Evolutionary conservation across 768 basidiomycete genomes (phyloP).

Genomic region (Hemileccinum rubropunctum): DNA sequence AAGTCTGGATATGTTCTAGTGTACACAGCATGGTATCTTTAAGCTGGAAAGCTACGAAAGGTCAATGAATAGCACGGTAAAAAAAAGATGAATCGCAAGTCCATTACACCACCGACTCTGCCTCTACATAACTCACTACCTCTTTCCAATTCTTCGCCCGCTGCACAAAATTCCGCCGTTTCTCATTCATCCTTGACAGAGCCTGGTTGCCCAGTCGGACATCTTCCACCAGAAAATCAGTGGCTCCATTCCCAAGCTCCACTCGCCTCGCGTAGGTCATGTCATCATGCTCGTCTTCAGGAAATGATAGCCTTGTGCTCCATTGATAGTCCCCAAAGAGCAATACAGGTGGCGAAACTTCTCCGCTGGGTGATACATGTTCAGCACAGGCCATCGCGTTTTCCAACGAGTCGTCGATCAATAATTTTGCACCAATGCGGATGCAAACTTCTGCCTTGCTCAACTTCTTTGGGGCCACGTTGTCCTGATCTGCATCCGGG

Average conservation of each 20-base stretch:
- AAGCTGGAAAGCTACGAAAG: too few species aligned
- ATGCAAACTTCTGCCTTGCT: conserved; percentile 74
- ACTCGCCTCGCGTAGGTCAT: conserved; percentile 53
- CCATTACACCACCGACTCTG: background rate
- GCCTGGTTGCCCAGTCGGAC: conserved; percentile 26
- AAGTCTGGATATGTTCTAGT: too few species aligned
- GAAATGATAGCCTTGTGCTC: conserved; percentile 58
- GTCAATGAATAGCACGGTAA: too few species aligned
- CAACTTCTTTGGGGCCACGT: conserved; percentile 49
- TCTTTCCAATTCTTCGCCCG: conserved; percentile 65
- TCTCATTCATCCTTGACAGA: conserved; percentile 42
- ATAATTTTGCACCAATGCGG: conserved; percentile 56
- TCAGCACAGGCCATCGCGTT: conserved; percentile 63
- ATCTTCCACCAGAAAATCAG: conserved; percentile 58
- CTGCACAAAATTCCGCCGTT: conserved; percentile 41
- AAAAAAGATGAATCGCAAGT: too few species aligned
- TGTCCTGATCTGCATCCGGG: conserved; percentile 21
- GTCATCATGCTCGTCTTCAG: conserved; percentile 45
- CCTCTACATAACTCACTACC: conserved; percentile 48
- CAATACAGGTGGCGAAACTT: conserved; percentile 50
- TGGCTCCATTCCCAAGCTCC: conserved; percentile 42
- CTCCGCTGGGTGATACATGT: conserved; percentile 14
- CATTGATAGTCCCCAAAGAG: conserved; percentile 78
- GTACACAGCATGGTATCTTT: too few species aligned
- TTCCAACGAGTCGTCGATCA: conserved; percentile 82